These are phyloP conservation scores for Pseudotsuga menziesii DNA, from an alignment of 75 land plant species.

Conservation along the genomic window DNA sequence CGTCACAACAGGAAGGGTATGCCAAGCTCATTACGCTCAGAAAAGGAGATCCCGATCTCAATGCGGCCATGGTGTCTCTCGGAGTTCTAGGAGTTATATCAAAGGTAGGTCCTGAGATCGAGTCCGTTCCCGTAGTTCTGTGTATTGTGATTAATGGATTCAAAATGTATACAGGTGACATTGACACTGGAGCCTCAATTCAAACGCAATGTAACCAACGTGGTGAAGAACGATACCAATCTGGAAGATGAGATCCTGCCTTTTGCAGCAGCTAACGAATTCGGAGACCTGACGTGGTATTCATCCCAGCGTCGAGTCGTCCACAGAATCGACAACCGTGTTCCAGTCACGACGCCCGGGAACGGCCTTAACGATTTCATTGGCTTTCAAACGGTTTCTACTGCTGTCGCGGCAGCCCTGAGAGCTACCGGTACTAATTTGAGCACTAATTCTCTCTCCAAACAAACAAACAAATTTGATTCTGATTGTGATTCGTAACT, in stretches of 20 bases:
- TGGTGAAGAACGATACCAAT: slow-evolving; percentile 25
- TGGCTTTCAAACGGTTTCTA: slow-evolving; percentile 41
- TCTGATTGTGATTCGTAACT: no score
- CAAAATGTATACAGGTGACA: slow-evolving; percentile 26
- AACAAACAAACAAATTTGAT: no score
- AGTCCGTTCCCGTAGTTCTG: no score
- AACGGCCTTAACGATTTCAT: slow-evolving; percentile 45
- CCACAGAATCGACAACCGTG: slow-evolving; percentile 56
- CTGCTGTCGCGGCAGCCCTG: slow-evolving; percentile 3
- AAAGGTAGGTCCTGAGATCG: slow-evolving; percentile 18
- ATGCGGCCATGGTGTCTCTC: slow-evolving; percentile 65
- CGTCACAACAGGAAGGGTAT: slow-evolving; percentile 32
- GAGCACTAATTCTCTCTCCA: no score
- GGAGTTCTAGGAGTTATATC: slow-evolving; percentile 71
- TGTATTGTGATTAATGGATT: no score
- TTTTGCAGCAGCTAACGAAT: slow-evolving; percentile 56
- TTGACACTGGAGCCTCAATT: slow-evolving; percentile 47
- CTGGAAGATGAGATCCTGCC: slow-evolving; percentile 30
- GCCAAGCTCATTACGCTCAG: slow-evolving; percentile 36
- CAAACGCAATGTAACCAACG: slow-evolving; percentile 43
- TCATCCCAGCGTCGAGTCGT: slow-evolving; percentile 49
- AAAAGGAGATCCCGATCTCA: slow-evolving; percentile 22
- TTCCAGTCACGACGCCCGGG: slow-evolving; percentile 35
- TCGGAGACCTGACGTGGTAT: slow-evolving; percentile 72
- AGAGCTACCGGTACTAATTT: slow-evolving; percentile 31